Evolutionary conservation across 108 stramenopile species (phyloP).

Genomic region (Cyclostephanos invisitatus): DNA sequence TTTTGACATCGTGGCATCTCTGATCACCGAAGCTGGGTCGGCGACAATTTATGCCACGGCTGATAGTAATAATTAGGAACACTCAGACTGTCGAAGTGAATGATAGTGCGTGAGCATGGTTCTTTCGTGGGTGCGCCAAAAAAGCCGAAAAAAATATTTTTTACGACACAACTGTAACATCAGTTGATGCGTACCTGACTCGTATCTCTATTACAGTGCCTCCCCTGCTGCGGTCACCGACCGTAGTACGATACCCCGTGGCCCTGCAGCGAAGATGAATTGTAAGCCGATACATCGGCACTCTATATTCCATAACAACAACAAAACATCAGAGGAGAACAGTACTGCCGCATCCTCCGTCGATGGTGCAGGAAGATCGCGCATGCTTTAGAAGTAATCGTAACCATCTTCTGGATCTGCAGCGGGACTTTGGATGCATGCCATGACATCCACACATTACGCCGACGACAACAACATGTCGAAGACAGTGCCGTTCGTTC

Average conservation of each 20-base stretch:
- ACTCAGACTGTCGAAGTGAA: too few species aligned
- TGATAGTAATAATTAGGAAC: too few species aligned
- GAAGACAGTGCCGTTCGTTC: slow-evolving; percentile 30
- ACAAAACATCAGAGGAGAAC: background rate
- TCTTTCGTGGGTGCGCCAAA: too few species aligned
- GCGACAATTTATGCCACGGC: background rate
- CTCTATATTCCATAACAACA: background rate
- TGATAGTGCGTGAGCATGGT: too few species aligned
- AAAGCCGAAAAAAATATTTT: too few species aligned
- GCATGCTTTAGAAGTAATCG: background rate
- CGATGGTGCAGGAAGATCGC: background rate
- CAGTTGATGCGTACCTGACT: too few species aligned
- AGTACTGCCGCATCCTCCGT: background rate
- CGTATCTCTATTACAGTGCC: too few species aligned
- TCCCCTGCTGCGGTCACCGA: too few species aligned
- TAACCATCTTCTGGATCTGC: background rate
- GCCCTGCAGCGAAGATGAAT: background rate
- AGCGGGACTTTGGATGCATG: background rate
- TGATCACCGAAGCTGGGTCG: slow-evolving; percentile 5
- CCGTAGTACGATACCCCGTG: too few species aligned
- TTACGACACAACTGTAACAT: too few species aligned
- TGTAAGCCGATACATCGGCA: background rate
- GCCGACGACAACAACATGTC: slow-evolving; percentile 5
- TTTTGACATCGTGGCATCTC: background rate
- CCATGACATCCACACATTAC: background rate